Evolutionary conservation across 768 basidiomycete genomes (phyloP).

Genomic region (Amanita rubescens): DNA sequence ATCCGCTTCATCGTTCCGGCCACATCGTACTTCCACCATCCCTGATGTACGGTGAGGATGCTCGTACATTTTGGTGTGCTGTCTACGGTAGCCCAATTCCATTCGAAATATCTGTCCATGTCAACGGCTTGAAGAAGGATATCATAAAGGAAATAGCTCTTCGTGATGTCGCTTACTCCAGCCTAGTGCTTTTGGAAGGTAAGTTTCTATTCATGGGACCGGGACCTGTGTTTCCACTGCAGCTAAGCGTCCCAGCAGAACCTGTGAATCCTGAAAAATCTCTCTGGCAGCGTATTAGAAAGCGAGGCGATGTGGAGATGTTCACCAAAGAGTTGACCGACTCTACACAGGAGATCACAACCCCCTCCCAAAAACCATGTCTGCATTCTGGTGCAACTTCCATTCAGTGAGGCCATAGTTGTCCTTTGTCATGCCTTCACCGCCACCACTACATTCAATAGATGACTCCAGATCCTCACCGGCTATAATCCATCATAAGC

Average conservation of each 20-base stretch:
- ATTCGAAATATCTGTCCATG: not conserved
- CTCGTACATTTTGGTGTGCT: not conserved
- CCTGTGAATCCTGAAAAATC: not conserved
- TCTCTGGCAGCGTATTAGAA: not conserved
- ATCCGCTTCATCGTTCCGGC: not conserved
- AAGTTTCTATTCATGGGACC: not conserved
- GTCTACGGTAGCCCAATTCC: not conserved
- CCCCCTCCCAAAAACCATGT: not conserved
- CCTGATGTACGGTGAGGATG: not conserved
- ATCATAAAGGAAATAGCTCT: not conserved
- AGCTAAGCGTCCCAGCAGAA: not conserved
- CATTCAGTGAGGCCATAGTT: not conserved
- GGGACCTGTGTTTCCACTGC: not conserved
- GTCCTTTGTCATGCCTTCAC: not conserved
- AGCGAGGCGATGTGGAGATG: not conserved
- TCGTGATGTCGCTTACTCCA: not conserved
- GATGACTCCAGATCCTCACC: conserved; percentile 5
- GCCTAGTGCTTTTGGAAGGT: not conserved
- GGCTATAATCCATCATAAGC: conserved; percentile 7
- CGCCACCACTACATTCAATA: not conserved
- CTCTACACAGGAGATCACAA: not conserved
- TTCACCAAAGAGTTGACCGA: not conserved
- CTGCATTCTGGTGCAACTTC: not conserved
- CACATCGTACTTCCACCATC: not conserved
- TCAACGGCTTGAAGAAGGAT: not conserved